A percentile compares a stretch with the other conserved stretches of the same genome.
Conservation (phyloP, 352 stramenopile genomes). For the Pythium diclinum region DNA sequence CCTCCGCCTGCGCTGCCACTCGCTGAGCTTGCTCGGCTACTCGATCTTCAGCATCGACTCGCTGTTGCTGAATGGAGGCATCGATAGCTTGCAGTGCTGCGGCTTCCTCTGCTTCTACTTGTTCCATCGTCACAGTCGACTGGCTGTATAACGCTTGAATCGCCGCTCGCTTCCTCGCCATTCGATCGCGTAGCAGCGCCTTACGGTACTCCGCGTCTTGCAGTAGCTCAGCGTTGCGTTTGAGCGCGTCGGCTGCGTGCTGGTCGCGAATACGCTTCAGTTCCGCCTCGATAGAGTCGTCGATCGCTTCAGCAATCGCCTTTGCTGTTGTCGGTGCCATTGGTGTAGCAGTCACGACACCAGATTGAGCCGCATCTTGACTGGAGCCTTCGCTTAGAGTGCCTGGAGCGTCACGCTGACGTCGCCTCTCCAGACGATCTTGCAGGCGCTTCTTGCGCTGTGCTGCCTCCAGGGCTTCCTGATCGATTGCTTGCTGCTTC, state of each 20-base stretch:
- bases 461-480: neutral
- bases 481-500: neutral
- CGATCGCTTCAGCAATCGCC: conserved; percentile 1
- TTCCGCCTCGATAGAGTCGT: conserved; percentile 13
- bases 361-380: neutral
- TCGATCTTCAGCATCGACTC: neutral
- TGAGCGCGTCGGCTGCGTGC: conserved; percentile 2
- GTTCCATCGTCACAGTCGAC: neutral
- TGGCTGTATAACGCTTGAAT: neutral
- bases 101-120: conserved; percentile 20
- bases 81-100: conserved; percentile 2
- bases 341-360: neutral
- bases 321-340: neutral
- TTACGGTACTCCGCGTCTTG: conserved; percentile 19
- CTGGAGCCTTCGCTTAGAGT: neutral
- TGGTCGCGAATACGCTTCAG: conserved; percentile 6
- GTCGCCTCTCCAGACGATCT: neutral
- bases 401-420: neutral
- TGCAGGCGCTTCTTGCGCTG: conserved; percentile 4
- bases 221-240: neutral
- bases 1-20: conserved; percentile 5
- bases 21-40: conserved; percentile 12
- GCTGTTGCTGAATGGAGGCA: neutral
- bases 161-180: conserved; percentile 17
- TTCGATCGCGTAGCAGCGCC: conserved; percentile 18